These are phyloP conservation scores for Papiliotrema flavescens DNA, from an alignment of 1,284 basidiomycete species.

Conservation along the genomic window DNA sequence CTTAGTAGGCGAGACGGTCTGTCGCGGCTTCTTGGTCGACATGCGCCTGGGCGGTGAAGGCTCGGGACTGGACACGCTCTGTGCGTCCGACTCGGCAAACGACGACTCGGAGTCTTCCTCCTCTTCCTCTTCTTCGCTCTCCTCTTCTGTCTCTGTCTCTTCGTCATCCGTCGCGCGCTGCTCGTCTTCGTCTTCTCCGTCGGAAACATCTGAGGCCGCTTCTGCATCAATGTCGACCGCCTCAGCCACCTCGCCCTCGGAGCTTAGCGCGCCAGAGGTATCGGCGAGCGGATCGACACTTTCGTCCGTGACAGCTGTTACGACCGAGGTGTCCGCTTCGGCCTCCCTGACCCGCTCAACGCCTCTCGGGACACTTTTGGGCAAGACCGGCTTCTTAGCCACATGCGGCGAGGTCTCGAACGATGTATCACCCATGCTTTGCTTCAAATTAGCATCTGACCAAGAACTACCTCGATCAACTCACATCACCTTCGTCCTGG, in stretches of 20 bases:
- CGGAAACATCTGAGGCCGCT: neutral
- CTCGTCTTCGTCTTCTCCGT: neutral
- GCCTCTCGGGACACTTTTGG: neutral
- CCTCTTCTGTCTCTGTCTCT: constrained; percentile 12
- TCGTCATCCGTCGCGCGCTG: constrained; percentile 11
- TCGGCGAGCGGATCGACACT: constrained; percentile 10
- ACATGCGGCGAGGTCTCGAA: too few relatives aligned
- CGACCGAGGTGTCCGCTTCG: constrained; percentile 8
- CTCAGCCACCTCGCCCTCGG: neutral
- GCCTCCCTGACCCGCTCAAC: neutral
- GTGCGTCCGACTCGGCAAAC: constrained; percentile 13
- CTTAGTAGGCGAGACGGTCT: constrained; percentile 9
- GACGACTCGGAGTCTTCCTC: constrained; percentile 26
- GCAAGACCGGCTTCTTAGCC: too few relatives aligned
- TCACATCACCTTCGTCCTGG: constrained; percentile 9
- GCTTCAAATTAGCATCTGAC: too few relatives aligned
- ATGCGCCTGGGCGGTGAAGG: constrained; percentile 22
- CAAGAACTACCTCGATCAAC: too few relatives aligned
- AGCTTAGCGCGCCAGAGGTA: neutral
- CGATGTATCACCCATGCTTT: too few relatives aligned
- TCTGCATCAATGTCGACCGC: neutral
- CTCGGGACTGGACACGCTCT: constrained; percentile 10
- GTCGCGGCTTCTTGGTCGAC: constrained; percentile 12
- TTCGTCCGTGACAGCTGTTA: constrained; percentile 1
- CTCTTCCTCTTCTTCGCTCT: constrained; percentile 14